Conservation (phyloP, 169 alveolate genomes). For the Eimeria acervulina region DNA sequence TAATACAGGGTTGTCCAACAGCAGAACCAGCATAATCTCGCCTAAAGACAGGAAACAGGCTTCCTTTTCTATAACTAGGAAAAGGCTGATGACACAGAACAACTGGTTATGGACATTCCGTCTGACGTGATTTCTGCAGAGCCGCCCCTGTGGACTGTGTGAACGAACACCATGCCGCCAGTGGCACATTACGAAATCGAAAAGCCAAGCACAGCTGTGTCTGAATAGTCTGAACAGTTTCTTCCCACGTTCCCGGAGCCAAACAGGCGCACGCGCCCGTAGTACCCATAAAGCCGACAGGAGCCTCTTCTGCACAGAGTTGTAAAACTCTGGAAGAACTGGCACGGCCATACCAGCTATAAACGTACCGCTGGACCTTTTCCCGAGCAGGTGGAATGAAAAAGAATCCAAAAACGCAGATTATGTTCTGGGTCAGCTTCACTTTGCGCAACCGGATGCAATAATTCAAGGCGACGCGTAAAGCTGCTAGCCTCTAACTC, state of each 20-base stretch:
- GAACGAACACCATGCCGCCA: constrained; percentile 15
- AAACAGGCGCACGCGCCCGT: not conserved
- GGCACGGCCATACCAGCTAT: not conserved
- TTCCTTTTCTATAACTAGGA: not conserved
- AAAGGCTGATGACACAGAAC: not conserved
- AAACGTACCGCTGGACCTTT: not conserved
- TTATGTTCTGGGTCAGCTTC: constrained; percentile 16
- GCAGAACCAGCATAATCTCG: not conserved
- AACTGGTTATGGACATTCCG: not conserved
- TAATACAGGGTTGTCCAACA: not conserved
- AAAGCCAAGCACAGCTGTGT: not conserved
- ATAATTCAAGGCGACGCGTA: constrained; percentile 14
- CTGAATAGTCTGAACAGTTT: not conserved
- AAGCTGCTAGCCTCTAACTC: not conserved
- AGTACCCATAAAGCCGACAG: not conserved
- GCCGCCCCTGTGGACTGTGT: constrained; percentile 28
- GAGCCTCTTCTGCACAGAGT: not conserved
- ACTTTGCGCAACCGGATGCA: not conserved
- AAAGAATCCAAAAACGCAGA: constrained; percentile 27
- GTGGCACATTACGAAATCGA: not conserved
- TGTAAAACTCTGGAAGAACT: not conserved
- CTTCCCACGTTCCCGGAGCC: constrained; percentile 8
- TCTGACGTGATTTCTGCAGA: constrained; percentile 52
- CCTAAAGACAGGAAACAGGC: too few relatives aligned
- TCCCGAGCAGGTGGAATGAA: constrained; percentile 12